These are phyloP conservation scores for Termitomyces bulborhizus DNA, from an alignment of 768 basidiomycete species.

Conservation along the genomic window DNA sequence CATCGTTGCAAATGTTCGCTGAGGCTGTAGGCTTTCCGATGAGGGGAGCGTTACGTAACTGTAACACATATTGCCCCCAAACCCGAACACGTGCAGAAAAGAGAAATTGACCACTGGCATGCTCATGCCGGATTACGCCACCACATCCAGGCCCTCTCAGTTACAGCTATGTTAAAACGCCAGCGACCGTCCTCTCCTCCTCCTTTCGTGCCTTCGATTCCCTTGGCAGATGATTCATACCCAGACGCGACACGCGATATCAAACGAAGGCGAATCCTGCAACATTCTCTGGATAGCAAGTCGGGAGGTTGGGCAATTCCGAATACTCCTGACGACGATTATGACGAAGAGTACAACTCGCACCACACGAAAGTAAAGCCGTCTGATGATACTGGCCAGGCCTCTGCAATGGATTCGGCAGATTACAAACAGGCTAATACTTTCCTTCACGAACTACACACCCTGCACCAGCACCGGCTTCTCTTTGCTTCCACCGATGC, in stretches of 20 bases:
- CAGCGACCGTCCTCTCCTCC: conserved; percentile 41
- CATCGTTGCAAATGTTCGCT: conserved; percentile 16
- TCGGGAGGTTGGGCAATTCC: conserved; percentile 38
- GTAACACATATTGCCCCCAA: neutral
- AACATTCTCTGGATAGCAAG: conserved; percentile 49
- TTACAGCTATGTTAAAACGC: conserved; percentile 48
- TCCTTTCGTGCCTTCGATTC: conserved; percentile 22
- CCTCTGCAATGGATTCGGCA: conserved; percentile 15
- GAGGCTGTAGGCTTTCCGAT: neutral
- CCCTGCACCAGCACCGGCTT: conserved; percentile 59
- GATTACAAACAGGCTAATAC: conserved; percentile 60
- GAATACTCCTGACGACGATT: conserved; percentile 24
- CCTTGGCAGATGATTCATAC: conserved; percentile 22
- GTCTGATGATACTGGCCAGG: conserved; percentile 18
- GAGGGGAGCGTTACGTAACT: conserved; percentile 8
- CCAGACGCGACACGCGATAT: conserved; percentile 22
- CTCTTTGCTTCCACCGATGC: conserved; percentile 26
- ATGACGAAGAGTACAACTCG: conserved; percentile 22
- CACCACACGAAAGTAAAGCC: conserved; percentile 17
- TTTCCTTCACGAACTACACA: conserved; percentile 66
- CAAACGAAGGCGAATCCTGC: conserved; percentile 50
- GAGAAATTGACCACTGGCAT: neutral
- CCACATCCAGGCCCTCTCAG: neutral
- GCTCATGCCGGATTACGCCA: conserved; percentile 4
- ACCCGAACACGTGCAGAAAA: conserved; percentile 1